These are phyloP conservation scores for Lasiodiplodia gonubiensis DNA, from an alignment of 2,329 filamentous ascomycete species.

Conservation along the genomic window DNA sequence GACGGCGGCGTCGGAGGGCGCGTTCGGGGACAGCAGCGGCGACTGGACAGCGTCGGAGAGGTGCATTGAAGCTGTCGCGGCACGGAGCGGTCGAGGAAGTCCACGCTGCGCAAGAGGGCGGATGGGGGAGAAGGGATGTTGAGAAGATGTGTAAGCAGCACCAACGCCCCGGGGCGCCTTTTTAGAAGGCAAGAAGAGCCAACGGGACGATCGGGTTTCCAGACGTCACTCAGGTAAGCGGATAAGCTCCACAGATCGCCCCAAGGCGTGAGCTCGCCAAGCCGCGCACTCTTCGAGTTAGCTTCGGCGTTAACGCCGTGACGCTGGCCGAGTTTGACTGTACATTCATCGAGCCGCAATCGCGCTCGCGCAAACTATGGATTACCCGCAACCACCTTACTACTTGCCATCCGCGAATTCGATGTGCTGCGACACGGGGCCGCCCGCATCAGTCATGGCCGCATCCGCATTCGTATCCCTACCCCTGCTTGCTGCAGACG, in stretches of 20 bases:
- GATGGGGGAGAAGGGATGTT: constrained; percentile 9
- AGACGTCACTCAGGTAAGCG: constrained; percentile 24
- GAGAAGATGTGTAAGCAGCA: constrained; percentile 19
- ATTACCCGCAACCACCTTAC: neutral
- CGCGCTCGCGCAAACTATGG: neutral
- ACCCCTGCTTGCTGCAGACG: constrained; percentile 6
- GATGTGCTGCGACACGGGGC: constrained; percentile 16
- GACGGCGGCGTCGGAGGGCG: constrained; percentile 32
- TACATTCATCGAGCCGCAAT: neutral
- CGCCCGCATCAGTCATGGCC: constrained; percentile 7
- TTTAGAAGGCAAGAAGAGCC: constrained; percentile 18
- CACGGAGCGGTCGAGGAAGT: constrained; percentile 3
- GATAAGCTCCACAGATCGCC: constrained; percentile 25
- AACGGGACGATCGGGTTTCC: constrained; percentile 21
- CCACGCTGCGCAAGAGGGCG: constrained; percentile 3
- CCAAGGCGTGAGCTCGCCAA: constrained; percentile 17
- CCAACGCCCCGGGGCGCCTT: constrained; percentile 8
- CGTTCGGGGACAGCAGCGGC: constrained; percentile 39
- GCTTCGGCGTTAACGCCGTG: neutral
- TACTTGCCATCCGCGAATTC: constrained; percentile 25
- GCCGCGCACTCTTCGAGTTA: constrained; percentile 11
- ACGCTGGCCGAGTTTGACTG: neutral
- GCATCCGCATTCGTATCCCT: constrained; percentile 13
- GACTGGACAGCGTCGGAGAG: constrained; percentile 38
- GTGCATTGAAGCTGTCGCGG: constrained; percentile 41